Conservation (phyloP, 495 filamentous ascomycete genomes). For the Lasiosphaeris hirsuta region DNA sequence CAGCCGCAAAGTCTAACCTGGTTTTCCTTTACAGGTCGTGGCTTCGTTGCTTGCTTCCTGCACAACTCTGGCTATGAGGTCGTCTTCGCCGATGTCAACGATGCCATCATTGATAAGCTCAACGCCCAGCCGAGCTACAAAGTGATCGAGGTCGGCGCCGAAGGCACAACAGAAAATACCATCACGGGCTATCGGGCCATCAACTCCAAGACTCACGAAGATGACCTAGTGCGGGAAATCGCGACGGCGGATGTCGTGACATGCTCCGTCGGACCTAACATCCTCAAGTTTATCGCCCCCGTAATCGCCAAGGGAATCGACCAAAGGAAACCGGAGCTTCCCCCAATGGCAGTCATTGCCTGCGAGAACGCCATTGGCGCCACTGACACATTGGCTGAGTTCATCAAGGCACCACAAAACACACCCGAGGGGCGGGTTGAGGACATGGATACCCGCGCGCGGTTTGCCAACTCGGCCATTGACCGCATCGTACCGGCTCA, state of each 20-base stretch:
- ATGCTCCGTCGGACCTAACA: constrained; percentile 92
- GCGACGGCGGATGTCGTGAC: constrained; percentile 84
- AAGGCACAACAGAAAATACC: constrained; percentile 73
- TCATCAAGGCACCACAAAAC: constrained; percentile 71
- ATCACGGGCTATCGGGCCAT: constrained; percentile 95
- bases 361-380: constrained; percentile 96
- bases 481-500: constrained; percentile 95
- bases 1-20: constrained; percentile 6
- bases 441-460: constrained; percentile 61
- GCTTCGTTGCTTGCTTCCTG: constrained; percentile 64
- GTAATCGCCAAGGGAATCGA: constrained; percentile 90
- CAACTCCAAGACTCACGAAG: constrained; percentile 82
- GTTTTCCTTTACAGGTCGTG: constrained; percentile 36
- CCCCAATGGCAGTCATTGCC: constrained; percentile 85
- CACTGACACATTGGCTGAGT: constrained; percentile 75
- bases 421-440: constrained; percentile 57
- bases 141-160: constrained; percentile 87
- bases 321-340: constrained; percentile 58
- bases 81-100: constrained; percentile 91
- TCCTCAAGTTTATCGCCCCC: constrained; percentile 93
- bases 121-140: constrained; percentile 74
- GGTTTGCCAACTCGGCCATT: constrained; percentile 94
- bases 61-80: constrained; percentile 87
- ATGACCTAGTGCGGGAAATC: constrained; percentile 79
- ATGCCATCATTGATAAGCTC: constrained; percentile 69